phyloP scores from a whole-genome alignment of 2,329 filamentous ascomycete species.

The Pochonia chlamydosporia region DNA sequence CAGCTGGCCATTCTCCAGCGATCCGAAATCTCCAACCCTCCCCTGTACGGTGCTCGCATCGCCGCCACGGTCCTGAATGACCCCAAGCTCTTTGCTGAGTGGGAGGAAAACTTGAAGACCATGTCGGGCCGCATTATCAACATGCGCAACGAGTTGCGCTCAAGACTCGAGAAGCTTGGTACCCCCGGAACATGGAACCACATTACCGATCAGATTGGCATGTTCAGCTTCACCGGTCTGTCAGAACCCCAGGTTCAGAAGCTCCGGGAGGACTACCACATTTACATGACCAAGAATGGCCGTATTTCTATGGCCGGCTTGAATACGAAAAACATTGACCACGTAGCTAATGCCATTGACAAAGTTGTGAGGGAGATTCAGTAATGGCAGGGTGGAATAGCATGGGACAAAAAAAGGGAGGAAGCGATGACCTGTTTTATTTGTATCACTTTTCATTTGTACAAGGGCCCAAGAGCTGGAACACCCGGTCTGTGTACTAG shows the following conservation, averaged over 20 bases:
- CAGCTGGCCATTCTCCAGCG: conserved; percentile 93
- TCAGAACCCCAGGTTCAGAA: conserved; percentile 66
- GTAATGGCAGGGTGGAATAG: conserved; percentile 9
- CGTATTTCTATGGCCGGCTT: conserved; percentile 98
- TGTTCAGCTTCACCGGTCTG: conserved; percentile 94
- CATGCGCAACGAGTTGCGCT: conserved; percentile 76
- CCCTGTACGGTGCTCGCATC: conserved; percentile 88
- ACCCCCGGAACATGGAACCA: conserved; percentile 94
- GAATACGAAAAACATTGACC: conserved; percentile 86
- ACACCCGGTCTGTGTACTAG: conserved; percentile 5
- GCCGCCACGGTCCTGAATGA: conserved; percentile 83
- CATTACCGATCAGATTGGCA: conserved; percentile 97
- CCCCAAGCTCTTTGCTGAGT: conserved; percentile 72
- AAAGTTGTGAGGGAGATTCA: conserved; percentile 56
- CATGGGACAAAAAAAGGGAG: not conserved
- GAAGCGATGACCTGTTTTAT: not conserved
- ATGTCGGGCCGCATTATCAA: conserved; percentile 94
- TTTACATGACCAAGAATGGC: conserved; percentile 97
- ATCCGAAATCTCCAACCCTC: conserved; percentile 95
- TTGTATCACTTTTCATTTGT: not conserved
- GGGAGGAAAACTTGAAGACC: conserved; percentile 84
- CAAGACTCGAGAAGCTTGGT: conserved; percentile 74
- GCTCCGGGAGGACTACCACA: conserved; percentile 64
- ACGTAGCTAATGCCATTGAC: conserved; percentile 85
- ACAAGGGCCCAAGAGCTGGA: conserved; percentile 9